Evolutionary conservation across 2,329 filamentous ascomycete species (phyloP).

Genomic region (Dothiorella sarmentorum): DNA sequence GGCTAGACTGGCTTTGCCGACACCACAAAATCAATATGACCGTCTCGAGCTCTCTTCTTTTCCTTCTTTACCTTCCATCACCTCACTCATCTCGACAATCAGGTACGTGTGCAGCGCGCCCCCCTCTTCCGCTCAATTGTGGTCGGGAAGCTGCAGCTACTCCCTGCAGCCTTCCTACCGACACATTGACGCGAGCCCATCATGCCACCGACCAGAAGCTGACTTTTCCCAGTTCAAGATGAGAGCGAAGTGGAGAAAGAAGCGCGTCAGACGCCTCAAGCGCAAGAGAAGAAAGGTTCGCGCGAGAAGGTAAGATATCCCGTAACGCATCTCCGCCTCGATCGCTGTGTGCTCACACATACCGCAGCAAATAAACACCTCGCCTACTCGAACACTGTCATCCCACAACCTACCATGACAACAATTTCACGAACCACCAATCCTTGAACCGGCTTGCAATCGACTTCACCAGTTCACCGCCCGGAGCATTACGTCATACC

Average conservation of each 20-base stretch:
- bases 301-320: constrained; percentile 77
- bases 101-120: constrained; percentile 33
- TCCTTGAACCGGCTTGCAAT: background rate
- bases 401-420: constrained; percentile 28
- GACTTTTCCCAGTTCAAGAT: constrained; percentile 45
- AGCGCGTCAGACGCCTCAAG: constrained; percentile 98
- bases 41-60: constrained; percentile 22
- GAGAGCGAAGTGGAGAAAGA: constrained; percentile 99
- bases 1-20: constrained; percentile 17
- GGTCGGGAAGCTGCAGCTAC: constrained; percentile 17
- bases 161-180: constrained; percentile 14
- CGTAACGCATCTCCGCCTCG: background rate
- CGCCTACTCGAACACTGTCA: constrained; percentile 35
- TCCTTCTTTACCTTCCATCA: constrained; percentile 38
- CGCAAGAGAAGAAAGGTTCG: constrained; percentile 99
- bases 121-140: background rate
- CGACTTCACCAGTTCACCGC: background rate
- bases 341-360: constrained; percentile 19
- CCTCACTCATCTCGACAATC: constrained; percentile 44
- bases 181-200: constrained; percentile 21
- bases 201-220: background rate
- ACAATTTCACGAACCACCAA: constrained; percentile 5
- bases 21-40: constrained; percentile 16
- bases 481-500: constrained; percentile 17
- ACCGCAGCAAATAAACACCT: constrained; percentile 48